Evolutionary conservation across 768 basidiomycete genomes (phyloP), one percentile per base, ranked within the genome.

Genomic region (Lentinula sp.): DNA sequence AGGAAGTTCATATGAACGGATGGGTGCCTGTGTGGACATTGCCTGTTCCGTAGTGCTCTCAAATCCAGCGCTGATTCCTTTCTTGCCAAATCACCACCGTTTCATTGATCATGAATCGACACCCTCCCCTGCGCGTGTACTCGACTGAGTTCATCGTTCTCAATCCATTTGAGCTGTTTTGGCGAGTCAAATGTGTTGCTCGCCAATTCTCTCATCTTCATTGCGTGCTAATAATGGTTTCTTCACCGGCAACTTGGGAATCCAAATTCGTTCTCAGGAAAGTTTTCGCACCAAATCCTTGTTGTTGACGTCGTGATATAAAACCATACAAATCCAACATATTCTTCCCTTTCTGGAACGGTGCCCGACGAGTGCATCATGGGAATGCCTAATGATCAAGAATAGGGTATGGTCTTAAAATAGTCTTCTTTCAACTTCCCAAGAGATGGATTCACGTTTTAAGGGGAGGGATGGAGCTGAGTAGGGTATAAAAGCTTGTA

Each of bases 351-450:
- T 48, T 48, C 9, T 8, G 18, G 18, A 48, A 18, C 10, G 46
- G 46, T 23, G 46, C 46, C 11, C 32, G 34, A 54, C 53, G 5
- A 34, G 39, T 21, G n/a, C 23, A 21, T 54, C 53, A 54, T 54
- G 53, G 53, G 53, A 54, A 54, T 37, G 21, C 16, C 37, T n/a
- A 39, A n/a, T 37, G n/a, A 52, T 32, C 10, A 52, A 35, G 13
- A 54, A 54, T 54, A 39, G 53, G 53, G 35, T 15, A 34, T 6
- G n/a, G n/a, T 34, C 53, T 54, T 54, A 54, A 54, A 54, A 54
- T 54, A 54, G 35, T n/a, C 39, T 23, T n/a, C 35, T 21, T 34
- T 5, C 35, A 34, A 35, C n/a, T 6, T n/a, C n/a, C 34, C 34
- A 18, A n/a, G 23, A 23, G n/a, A 13, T 34, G 31, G 16, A 31